Conservation (phyloP, 371 early-diverging fungal species). For the Cokeromyces recurvatus region DNA sequence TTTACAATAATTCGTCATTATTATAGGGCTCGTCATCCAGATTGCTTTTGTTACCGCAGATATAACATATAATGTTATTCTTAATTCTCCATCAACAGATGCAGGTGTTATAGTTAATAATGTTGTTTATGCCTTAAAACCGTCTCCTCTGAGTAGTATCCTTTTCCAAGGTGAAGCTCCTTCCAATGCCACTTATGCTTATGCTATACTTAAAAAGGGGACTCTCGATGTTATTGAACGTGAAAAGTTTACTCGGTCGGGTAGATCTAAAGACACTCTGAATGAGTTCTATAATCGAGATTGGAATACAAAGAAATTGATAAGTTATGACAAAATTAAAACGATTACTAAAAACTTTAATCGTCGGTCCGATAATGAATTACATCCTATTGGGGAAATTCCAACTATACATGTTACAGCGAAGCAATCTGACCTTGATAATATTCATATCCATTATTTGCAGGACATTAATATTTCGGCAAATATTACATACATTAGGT, state of each 20-base stretch:
- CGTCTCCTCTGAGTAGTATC: constrained; percentile 5
- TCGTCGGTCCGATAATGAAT: constrained; percentile 1
- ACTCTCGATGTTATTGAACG: constrained; percentile 3
- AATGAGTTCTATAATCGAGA: constrained; percentile 21
- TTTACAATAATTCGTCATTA: too few relatives aligned
- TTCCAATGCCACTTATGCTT: constrained; percentile 5
- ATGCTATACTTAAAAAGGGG: constrained; percentile 9
- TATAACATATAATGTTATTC: constrained; percentile 12
- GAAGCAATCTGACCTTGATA: constrained; percentile 11
- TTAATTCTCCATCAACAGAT: constrained; percentile 3
- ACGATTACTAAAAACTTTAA: constrained; percentile 6
- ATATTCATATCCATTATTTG: constrained; percentile 17
- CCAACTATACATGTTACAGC: constrained; percentile 28
- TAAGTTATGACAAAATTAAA: neutral
- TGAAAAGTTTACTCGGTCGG: constrained; percentile 10
- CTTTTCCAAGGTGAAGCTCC: constrained; percentile 15
- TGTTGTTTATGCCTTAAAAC: neutral
- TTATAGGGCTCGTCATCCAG: too few relatives aligned
- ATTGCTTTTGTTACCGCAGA: neutral
- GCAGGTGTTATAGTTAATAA: constrained; percentile 8
- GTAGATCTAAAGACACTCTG: neutral
- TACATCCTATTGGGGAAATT: constrained; percentile 27
- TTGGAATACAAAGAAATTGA: constrained; percentile 7
- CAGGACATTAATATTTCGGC: constrained; percentile 17
- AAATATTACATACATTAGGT: constrained; percentile 31